phyloP scores from a whole-genome alignment of 495 filamentous ascomycete genomes.

The Acidomyces sp. region DNA sequence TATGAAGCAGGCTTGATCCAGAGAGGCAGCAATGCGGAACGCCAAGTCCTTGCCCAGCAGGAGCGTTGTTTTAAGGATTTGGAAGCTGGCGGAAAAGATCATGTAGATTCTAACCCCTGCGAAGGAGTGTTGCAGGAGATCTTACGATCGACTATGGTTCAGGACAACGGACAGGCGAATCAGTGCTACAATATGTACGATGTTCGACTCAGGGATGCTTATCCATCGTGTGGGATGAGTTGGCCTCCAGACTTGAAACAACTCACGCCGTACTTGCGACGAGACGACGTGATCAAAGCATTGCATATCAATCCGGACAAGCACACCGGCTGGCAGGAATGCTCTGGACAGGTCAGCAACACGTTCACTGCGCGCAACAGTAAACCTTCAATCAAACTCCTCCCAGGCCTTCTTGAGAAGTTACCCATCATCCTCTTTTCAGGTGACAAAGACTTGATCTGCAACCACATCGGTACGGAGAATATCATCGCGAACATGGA shows the following conservation, averaged over 20 bases:
- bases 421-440: constrained; percentile 78
- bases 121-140: constrained; percentile 61
- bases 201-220: constrained; percentile 61
- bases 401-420: constrained; percentile 64
- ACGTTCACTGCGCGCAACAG: constrained; percentile 58
- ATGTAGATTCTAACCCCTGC: constrained; percentile 55
- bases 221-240: constrained; percentile 77
- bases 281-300: constrained; percentile 62
- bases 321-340: constrained; percentile 81
- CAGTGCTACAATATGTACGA: constrained; percentile 93
- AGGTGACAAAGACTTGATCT: constrained; percentile 87
- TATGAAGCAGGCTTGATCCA: constrained; percentile 61
- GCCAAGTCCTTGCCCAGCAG: constrained; percentile 55
- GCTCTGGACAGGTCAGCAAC: constrained; percentile 58
- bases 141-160: constrained; percentile 35
- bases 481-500: constrained; percentile 78
- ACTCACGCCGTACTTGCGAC: constrained; percentile 73
- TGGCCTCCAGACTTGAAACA: constrained; percentile 77
- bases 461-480: constrained; percentile 93
- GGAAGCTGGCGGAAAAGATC: constrained; percentile 40
- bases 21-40: constrained; percentile 48
- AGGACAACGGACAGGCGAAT: constrained; percentile 29
- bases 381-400: constrained; percentile 54
- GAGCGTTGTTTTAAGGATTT: constrained; percentile 48
- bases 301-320: constrained; percentile 75